These are phyloP conservation scores for Trichoderma gracile DNA, from an alignment of 2,329 filamentous ascomycete species.

Conservation along the genomic window DNA sequence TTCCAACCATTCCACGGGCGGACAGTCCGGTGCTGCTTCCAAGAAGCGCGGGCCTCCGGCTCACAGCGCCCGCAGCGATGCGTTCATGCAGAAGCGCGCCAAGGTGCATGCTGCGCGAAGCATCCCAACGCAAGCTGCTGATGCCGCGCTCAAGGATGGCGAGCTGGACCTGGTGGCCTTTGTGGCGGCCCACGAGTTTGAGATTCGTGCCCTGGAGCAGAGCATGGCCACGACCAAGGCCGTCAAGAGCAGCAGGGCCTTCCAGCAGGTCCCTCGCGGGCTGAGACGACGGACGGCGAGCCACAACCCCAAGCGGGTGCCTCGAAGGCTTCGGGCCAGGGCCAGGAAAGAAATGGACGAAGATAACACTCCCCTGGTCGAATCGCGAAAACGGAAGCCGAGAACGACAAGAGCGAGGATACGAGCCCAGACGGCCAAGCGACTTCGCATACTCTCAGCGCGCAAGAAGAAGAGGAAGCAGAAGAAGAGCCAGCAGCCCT, in stretches of 20 bases:
- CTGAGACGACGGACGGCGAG: conserved; percentile 86
- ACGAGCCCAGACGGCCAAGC: conserved; percentile 74
- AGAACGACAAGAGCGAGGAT: conserved; percentile 59
- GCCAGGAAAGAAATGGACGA: conserved; percentile 76
- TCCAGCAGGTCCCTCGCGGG: conserved; percentile 84
- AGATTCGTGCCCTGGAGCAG: conserved; percentile 81
- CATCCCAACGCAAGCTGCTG: conserved; percentile 53
- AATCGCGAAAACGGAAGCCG: conserved; percentile 62
- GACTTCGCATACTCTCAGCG: conserved; percentile 63
- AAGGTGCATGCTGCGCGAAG: conserved; percentile 50
- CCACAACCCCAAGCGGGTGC: conserved; percentile 90
- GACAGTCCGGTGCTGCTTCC: conserved; percentile 32
- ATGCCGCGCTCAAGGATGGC: conserved; percentile 63
- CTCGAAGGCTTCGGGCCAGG: conserved; percentile 69
- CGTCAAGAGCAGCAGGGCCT: conserved; percentile 67
- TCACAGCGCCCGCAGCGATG: conserved; percentile 33
- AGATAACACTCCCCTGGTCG: conserved; percentile 86
- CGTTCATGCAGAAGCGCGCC: conserved; percentile 45
- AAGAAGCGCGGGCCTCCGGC: conserved; percentile 34
- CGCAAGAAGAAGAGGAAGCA: conserved; percentile 51
- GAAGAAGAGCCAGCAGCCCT: conserved; percentile 34
- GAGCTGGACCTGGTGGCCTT: conserved; percentile 85
- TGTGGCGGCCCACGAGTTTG: conserved; percentile 80
- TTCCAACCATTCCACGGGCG: conserved; percentile 32
- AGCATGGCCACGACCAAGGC: conserved; percentile 75